Percentiles rank a stretch among this genome's conserved stretches.
Conservation (phyloP, 768 basidiomycete species). For the Psilocybe sp. region DNA sequence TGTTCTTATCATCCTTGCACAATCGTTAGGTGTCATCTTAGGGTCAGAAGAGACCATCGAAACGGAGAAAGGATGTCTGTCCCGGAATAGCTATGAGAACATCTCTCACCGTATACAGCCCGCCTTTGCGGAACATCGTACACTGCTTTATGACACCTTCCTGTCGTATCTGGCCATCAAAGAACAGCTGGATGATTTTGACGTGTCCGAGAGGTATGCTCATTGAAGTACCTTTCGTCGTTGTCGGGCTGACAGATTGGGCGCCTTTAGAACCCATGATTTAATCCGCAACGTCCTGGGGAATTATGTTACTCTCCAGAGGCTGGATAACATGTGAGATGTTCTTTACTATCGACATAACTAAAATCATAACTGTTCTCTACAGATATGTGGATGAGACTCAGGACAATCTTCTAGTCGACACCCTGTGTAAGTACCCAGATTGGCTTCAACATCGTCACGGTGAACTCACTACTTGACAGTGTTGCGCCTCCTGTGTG, state of each 20-base stretch:
- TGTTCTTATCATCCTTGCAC: background rate
- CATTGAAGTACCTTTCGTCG: constrained; percentile 9
- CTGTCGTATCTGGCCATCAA: constrained; percentile 48
- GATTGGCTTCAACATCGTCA: background rate
- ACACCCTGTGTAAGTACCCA: constrained; percentile 46
- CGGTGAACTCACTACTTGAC: background rate
- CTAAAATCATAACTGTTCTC: background rate
- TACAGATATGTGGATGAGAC: constrained; percentile 70
- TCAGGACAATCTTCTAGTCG: constrained; percentile 70
- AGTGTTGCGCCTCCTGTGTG: constrained; percentile 66
- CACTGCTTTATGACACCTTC: constrained; percentile 51
- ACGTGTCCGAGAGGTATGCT: constrained; percentile 57
- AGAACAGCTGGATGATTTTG: constrained; percentile 37
- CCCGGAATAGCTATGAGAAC: constrained; percentile 38
- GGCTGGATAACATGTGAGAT: constrained; percentile 55
- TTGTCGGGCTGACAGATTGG: background rate
- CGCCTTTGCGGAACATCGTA: constrained; percentile 50
- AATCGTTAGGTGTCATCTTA: constrained; percentile 52
- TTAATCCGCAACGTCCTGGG: constrained; percentile 37
- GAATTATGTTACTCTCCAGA: constrained; percentile 33
- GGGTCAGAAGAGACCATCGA: constrained; percentile 58
- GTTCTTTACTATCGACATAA: background rate
- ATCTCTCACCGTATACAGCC: constrained; percentile 52
- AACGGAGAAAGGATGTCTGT: constrained; percentile 35
- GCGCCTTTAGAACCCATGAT: constrained; percentile 43